Conservation (phyloP, 306 rosid genomes). For the Rosa lucieae region DNA sequence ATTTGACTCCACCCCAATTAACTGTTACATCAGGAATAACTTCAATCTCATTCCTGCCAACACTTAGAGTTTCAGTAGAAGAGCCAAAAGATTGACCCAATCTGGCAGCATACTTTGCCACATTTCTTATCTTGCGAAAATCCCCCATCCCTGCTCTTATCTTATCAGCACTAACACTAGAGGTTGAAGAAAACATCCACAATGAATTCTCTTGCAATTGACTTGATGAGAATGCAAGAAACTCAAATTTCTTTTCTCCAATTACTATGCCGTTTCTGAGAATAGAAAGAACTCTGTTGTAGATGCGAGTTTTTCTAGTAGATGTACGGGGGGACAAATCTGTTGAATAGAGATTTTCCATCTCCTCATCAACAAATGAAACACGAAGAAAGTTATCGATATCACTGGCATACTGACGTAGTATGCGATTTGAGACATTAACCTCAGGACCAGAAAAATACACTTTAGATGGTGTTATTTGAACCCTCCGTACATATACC, state of each 20-base stretch:
- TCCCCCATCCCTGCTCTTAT: conserved; percentile 77
- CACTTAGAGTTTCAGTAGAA: conserved; percentile 74
- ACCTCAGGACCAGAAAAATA: conserved; percentile 75
- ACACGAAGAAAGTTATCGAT: conserved; percentile 72
- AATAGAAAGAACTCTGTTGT: conserved; percentile 58
- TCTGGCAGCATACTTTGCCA: conserved; percentile 93
- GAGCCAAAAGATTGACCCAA: conserved; percentile 90
- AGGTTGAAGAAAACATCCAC: conserved; percentile 86
- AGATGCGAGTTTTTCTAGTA: conserved; percentile 53
- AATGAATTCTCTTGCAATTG: conserved; percentile 72
- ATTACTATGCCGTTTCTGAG: conserved; percentile 61
- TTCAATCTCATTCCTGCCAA: conserved; percentile 46
- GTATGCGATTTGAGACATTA: conserved; percentile 83
- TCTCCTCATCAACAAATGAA: conserved; percentile 90
- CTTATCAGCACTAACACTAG: conserved; percentile 35
- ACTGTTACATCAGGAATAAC: conserved; percentile 52
- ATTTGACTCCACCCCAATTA: conserved; percentile 8
- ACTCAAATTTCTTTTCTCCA: conserved; percentile 75
- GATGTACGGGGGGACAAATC: conserved; percentile 62
- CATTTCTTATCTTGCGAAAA: conserved; percentile 64
- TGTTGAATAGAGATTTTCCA: conserved; percentile 55
- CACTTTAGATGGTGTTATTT: conserved; percentile 69
- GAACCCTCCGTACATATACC: conserved; percentile 71
- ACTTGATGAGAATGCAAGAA: conserved; percentile 91
- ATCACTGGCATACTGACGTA: conserved; percentile 43